Evolutionary conservation across 2,329 filamentous ascomycete species (phyloP), one percentile per base, ranked within the genome.

Genomic region (Penicillium janthinellum): DNA sequence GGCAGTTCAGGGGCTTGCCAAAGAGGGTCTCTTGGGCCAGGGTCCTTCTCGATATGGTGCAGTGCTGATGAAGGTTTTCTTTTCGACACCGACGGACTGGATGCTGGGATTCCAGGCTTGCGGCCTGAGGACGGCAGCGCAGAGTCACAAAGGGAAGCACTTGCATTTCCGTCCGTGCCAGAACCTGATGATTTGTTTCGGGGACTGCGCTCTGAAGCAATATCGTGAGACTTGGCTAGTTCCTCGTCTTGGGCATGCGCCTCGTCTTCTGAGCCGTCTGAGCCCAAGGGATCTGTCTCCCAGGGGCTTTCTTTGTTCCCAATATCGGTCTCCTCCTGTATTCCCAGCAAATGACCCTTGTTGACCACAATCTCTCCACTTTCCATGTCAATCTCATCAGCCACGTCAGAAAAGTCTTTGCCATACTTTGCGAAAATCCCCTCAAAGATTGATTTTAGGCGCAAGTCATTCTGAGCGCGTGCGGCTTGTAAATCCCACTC

Each of bases 341-440:
- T 86, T 70, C 85, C 74, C 53, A 84, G 74, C 54, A 97, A 74
- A 77, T 98, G 95, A 0, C 95, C 94, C 80, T 96, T 95, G 75
- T 98, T 85, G 57, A 97, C 88, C n/a, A 96, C 83, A 49, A 98
- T 87, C 59, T 90, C 82, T 56, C 91, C 92, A 0, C 90, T 94
- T 52, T 82, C 81, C 58, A 96, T 81, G 74, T 98, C 91, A 69
- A 98, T 92, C 77, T 96, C 92, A 75, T 98, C 94, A 56, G 89
- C 92, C 53, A 94, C 83, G 4, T 88, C 90, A 1, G 87, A 87
- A 70, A 96, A 96, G 73, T 97, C 90, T 64, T 83, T 88, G 55
- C 84, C 88, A 73, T 96, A 97, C 75, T 96, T 97, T 61, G 89
- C 86, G 72, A 96, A 96, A 57, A 98, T 96, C 57, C 86, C 81